Percentiles rank a stretch among this genome's conserved stretches.
Evolutionary conservation across 495 filamentous ascomycete genomes (phyloP).

Genomic region (Aspergillus ostianus): DNA sequence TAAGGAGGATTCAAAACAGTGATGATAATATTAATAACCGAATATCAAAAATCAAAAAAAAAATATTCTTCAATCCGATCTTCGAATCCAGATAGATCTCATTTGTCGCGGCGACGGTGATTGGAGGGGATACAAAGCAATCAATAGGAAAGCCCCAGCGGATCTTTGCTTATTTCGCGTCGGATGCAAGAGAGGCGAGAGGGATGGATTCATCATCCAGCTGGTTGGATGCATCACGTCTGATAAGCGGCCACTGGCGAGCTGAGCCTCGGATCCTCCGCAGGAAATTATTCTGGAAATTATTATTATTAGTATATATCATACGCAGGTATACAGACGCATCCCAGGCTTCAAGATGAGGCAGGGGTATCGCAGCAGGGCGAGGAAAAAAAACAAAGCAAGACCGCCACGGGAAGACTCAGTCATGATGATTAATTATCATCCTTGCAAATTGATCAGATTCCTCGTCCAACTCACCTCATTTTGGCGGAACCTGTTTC

Average conservation of each 20-base stretch:
- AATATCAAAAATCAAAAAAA: not conserved
- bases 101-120: not conserved
- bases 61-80: not conserved
- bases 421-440: no score
- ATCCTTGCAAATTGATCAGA: not conserved
- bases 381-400: not conserved
- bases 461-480: not conserved
- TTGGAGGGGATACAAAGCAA: not conserved
- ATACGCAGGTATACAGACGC: not conserved
- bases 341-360: not conserved
- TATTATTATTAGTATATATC: not conserved
- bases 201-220: not conserved
- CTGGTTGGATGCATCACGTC: constrained; percentile 17
- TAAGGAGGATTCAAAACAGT: not conserved
- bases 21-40: no score
- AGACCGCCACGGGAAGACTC: not conserved
- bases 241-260: constrained; percentile 9
- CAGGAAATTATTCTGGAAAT: not conserved
- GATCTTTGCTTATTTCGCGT: not conserved
- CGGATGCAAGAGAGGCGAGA: not conserved
- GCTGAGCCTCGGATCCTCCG: not conserved
- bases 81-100: not conserved
- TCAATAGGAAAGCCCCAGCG: not conserved
- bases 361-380: not conserved
- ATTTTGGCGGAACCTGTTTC: not conserved